phyloP scores from a whole-genome alignment of 2,329 filamentous ascomycete species.

The Leptodontidium sp. region DNA sequence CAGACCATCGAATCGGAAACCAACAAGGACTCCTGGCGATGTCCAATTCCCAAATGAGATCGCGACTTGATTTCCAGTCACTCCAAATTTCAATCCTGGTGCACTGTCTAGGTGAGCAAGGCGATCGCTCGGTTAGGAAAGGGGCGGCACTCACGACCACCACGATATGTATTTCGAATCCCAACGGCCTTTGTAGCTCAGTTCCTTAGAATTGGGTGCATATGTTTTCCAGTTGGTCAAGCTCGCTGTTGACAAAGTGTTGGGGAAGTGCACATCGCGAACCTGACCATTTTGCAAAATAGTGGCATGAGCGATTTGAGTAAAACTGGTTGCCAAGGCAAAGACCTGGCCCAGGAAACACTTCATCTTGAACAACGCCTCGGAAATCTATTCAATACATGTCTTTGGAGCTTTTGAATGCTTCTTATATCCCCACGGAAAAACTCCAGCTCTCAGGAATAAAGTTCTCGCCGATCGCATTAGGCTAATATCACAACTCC shows the following conservation, averaged over 20 bases:
- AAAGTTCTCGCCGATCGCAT: constrained; percentile 2
- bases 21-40: constrained; percentile 56
- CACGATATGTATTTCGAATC: constrained; percentile 66
- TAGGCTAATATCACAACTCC: constrained; percentile 10
- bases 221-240: constrained; percentile 57
- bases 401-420: no score
- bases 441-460: not conserved
- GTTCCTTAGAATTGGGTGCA: constrained; percentile 58
- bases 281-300: constrained; percentile 49
- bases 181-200: constrained; percentile 70
- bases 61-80: constrained; percentile 11
- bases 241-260: constrained; percentile 50
- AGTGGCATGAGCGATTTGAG: constrained; percentile 31
- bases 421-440: not conserved
- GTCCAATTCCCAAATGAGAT: constrained; percentile 23
- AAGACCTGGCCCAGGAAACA: not conserved
- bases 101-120: constrained; percentile 28
- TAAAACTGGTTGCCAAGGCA: not conserved
- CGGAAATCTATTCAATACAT: not conserved
- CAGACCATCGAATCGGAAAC: constrained; percentile 64
- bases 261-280: constrained; percentile 51
- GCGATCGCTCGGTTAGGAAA: not conserved
- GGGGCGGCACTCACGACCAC: constrained; percentile 58
- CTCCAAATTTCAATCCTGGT: constrained; percentile 13
- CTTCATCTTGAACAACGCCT: not conserved